Base-by-base conservation (phyloP, 164 flowering plant genomes). In the Aristolochia fimbriata region DNA sequence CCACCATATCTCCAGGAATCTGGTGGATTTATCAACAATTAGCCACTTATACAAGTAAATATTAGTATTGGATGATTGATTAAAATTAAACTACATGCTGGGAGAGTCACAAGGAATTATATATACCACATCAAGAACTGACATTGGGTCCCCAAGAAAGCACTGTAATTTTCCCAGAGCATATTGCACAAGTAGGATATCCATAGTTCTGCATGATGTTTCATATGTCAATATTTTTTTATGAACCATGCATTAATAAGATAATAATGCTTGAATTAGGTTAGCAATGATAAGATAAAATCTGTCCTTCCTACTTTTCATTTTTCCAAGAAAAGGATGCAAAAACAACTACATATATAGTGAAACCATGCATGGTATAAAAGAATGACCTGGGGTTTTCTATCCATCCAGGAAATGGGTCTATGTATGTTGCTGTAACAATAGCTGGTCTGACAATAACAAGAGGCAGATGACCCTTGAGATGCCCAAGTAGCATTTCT, bases 1-100 rank as follows among this genome's bases (percentile, higher is more conserved):
- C 88, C 63, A 91, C 97, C 86, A 86, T 83, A 55, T 91, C 96
- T 12, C 89, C 93, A 11, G 97, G 97, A 16, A 90, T 80, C 97
- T 90, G 82, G 10, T 2, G 9, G 23, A 23, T 11, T 37, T 37
- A n/a, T n/a, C n/a, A n/a, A n/a, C n/a, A n/a, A n/a, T n/a, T n/a
- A n/a, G n/a, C n/a, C n/a, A n/a, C 12, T 37, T 7, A 10, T 37
- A n/a, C n/a, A n/a, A n/a, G n/a, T 37, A 37, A 37, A 37, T 37
- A 37, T 37, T 37, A 37, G 43, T 37, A 10, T 6, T 37, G 11
- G 4, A 37, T 37, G 10, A 10, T 37, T 7, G 43, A 10, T 10
- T 0, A 37, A 37, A 37, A 37, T 10, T 37, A 37, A 27, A 27
- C 5, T 37, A 37, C 12, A 37, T 7, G 8, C 8, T 3, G 43